These are phyloP conservation scores for Hyphopichia burtonii DNA, from an alignment of 1,139 yeast genomes.

Conservation along the genomic window DNA sequence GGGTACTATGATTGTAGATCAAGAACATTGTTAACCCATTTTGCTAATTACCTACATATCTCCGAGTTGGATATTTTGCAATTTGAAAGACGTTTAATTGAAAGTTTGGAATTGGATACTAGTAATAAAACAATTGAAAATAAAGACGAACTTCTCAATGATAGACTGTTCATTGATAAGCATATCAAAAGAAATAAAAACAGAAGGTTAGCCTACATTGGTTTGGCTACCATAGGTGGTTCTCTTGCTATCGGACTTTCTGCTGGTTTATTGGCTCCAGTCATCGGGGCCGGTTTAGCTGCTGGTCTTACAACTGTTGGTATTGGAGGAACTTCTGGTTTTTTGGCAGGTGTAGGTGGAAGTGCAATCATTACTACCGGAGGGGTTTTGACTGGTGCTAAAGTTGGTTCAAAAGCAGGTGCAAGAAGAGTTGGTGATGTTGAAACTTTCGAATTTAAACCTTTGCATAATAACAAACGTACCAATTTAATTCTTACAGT, in stretches of 20 bases:
- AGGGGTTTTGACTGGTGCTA: constrained; percentile 88
- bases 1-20: constrained; percentile 91
- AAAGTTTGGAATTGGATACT: constrained; percentile 84
- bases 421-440: constrained; percentile 86
- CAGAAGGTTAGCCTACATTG: constrained; percentile 80
- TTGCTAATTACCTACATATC: constrained; percentile 63
- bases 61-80: constrained; percentile 68
- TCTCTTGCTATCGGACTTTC: constrained; percentile 91
- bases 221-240: constrained; percentile 96
- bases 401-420: constrained; percentile 86
- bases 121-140: constrained; percentile 48
- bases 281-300: constrained; percentile 97
- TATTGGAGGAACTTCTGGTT: constrained; percentile 85
- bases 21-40: constrained; percentile 65
- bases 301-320: constrained; percentile 97
- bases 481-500: constrained; percentile 88
- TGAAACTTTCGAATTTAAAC: constrained; percentile 88
- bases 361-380: constrained; percentile 92
- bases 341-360: constrained; percentile 96
- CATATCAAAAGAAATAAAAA: constrained; percentile 65
- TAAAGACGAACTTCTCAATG: constrained; percentile 75
- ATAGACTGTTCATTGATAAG: constrained; percentile 64
- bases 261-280: constrained; percentile 95
- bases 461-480: constrained; percentile 86
- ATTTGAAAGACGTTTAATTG: constrained; percentile 88